Conservation (phyloP, 1,284 basidiomycete species). For the Austroboletus novae-zelandiae region DNA sequence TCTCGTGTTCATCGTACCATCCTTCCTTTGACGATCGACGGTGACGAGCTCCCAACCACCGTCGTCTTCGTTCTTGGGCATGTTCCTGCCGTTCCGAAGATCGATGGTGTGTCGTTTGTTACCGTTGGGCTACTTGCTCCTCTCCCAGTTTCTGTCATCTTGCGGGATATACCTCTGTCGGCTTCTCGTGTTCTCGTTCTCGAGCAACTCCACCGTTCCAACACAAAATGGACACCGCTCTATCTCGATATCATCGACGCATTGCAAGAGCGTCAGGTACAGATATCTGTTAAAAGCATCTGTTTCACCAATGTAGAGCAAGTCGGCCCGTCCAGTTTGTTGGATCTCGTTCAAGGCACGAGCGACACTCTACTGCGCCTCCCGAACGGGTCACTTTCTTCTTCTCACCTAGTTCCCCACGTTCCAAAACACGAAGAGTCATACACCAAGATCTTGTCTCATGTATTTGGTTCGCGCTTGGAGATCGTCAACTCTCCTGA, state of each 20-base stretch:
- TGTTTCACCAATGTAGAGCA: conserved; percentile 52
- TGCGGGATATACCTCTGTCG: conserved; percentile 62
- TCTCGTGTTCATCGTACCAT: conserved; percentile 61
- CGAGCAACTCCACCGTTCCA: conserved; percentile 75
- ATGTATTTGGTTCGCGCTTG: conserved; percentile 81
- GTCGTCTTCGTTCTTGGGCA: conserved; percentile 73
- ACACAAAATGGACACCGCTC: conserved; percentile 85
- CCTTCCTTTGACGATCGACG: conserved; percentile 46
- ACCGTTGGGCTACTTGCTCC: conserved; percentile 77
- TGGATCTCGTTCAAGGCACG: conserved; percentile 47
- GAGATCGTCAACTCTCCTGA: conserved; percentile 85
- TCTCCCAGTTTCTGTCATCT: conserved; percentile 63
- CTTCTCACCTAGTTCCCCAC: conserved; percentile 43
- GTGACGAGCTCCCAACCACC: conserved; percentile 56
- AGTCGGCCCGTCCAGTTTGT: conserved; percentile 45
- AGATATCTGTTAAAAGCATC: conserved; percentile 59
- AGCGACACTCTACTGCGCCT: conserved; percentile 43
- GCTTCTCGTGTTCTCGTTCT: conserved; percentile 79
- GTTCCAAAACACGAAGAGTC: conserved; percentile 88
- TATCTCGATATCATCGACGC: conserved; percentile 82
- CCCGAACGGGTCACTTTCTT: conserved; percentile 33
- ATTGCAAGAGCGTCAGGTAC: conserved; percentile 60
- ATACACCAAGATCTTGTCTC: conserved; percentile 86
- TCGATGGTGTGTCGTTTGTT: conserved; percentile 66
- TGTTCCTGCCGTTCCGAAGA: conserved; percentile 39